A percentile compares a stretch with the other conserved stretches of the same genome.
Evolutionary conservation across 805 yeast genomes (phyloP).

Genomic region (Metschnikowia orientalis): DNA sequence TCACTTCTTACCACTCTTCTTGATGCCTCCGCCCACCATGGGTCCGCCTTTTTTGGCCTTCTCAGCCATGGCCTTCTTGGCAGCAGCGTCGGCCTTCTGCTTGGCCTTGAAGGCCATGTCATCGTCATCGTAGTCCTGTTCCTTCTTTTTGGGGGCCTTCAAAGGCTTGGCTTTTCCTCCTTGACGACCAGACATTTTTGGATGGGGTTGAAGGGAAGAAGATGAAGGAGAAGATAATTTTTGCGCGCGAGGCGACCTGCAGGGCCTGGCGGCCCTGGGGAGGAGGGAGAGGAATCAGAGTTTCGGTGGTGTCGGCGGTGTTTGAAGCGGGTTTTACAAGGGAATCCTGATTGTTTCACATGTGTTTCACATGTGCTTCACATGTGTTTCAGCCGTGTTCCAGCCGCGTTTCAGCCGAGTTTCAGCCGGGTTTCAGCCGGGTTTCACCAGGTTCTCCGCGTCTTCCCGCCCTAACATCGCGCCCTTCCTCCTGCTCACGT

Average conservation of each 20-base stretch:
- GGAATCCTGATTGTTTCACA: too few relatives aligned
- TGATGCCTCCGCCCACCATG: slow-evolving; percentile 89
- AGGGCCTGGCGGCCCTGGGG: too few relatives aligned
- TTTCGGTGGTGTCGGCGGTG: too few relatives aligned
- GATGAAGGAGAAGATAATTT: neutral
- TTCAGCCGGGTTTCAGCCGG: too few relatives aligned
- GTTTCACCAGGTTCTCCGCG: too few relatives aligned
- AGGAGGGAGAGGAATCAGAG: too few relatives aligned
- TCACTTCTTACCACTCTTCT: slow-evolving; percentile 61
- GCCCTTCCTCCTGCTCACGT: too few relatives aligned
- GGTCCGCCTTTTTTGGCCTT: slow-evolving; percentile 91
- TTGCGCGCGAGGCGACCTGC: neutral
- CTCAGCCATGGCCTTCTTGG: slow-evolving; percentile 84
- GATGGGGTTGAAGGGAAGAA: neutral
- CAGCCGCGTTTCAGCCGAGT: too few relatives aligned
- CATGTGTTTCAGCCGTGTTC: too few relatives aligned
- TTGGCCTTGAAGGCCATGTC: slow-evolving; percentile 87
- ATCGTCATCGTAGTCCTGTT: slow-evolving; percentile 76
- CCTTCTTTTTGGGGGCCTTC: slow-evolving; percentile 79
- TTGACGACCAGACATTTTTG: slow-evolving; percentile 86
- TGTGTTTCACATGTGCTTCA: too few relatives aligned
- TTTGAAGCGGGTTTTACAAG: too few relatives aligned
- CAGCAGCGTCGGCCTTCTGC: slow-evolving; percentile 92
- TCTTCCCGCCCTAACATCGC: too few relatives aligned
- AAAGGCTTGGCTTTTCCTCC: slow-evolving; percentile 95